Base-by-base conservation (phyloP, 345 rosid genomes). In the Gossypioides kirkii region DNA sequence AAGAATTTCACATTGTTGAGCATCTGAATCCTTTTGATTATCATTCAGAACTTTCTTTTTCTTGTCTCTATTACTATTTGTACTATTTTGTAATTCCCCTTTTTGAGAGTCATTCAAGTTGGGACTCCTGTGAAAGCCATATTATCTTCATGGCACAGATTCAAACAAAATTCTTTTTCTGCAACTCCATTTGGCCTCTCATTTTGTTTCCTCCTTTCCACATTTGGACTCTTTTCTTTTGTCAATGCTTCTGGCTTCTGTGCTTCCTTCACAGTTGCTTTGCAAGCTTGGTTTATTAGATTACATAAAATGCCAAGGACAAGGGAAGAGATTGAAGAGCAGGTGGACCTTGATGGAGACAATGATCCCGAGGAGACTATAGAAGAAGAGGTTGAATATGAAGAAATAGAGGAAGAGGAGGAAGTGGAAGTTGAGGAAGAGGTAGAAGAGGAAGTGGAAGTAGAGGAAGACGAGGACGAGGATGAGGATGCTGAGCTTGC, bases 201-300 rank as follows among this genome's bases (percentile, higher is more conserved):
- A 82, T 87, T 86, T 89, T 87, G 81, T 84, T 86, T 88, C 91
- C 83, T 82, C 90, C 97, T 86, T 84, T 87, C 85, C 79, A 76
- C 87, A 74, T 72, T 80, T 89, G 81, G 74, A 60, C 86, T 86
- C 90, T 84, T 66, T 89, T 86, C 77, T 81, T 93, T 93, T 85
- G 74, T 88, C 87, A 82, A 80, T 84, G 90, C 97, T 93, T 88
- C 91, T 88, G 86, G 94, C 87, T 84, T 85, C 97, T 86, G 85
- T 90, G 85, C 86, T 86, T 82, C 79, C 84, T 87, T 77, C 91
- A 90, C 91, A 94, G 91, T 87, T 85, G 77, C 88, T 82, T 79
- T 82, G 93, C 87, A 86, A 93, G 88, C 93, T 74, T 87, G 81
- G 83, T 84, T 85, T 81, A 84, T 82, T 91, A 88, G 86, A 86